Percentiles rank a stretch among this genome's conserved stretches.
These are phyloP conservation scores for Barbarea vulgaris DNA, from an alignment of 345 rosid genomes.

Conservation along the genomic window DNA sequence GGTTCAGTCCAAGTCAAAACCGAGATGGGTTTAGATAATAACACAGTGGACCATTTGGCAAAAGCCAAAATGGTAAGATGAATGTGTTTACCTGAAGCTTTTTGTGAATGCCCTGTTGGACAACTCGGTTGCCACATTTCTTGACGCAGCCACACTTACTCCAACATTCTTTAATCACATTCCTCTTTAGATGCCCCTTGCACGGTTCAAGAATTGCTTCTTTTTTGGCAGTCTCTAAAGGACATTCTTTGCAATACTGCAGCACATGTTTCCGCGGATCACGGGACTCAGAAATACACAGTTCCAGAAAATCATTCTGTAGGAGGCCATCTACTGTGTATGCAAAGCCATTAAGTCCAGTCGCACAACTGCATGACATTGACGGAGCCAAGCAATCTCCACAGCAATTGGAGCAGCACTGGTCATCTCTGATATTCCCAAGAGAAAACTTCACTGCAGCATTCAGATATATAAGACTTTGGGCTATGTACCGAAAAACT, in stretches of 20 bases:
- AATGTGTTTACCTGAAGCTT: slow-evolving; percentile 66
- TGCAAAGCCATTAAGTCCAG: slow-evolving; percentile 49
- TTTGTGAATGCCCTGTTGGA: slow-evolving; percentile 79
- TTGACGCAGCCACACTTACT: slow-evolving; percentile 78
- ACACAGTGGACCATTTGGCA: neutral
- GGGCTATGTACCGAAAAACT: slow-evolving; percentile 61
- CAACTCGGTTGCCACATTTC: slow-evolving; percentile 84
- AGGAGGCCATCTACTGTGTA: slow-evolving; percentile 65
- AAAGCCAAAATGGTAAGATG: neutral
- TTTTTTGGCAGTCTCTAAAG: slow-evolving; percentile 62
- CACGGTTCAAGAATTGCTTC: slow-evolving; percentile 61
- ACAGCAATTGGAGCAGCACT: slow-evolving; percentile 68
- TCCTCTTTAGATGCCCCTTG: slow-evolving; percentile 87
- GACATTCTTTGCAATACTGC: slow-evolving; percentile 67
- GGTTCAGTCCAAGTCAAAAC: neutral
- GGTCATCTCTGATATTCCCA: slow-evolving; percentile 52
- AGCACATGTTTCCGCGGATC: slow-evolving; percentile 55
- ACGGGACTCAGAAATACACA: slow-evolving; percentile 59
- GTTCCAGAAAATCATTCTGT: slow-evolving; percentile 62
- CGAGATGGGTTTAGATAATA: neutral
- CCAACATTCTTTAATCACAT: slow-evolving; percentile 86
- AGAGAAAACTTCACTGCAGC: slow-evolving; percentile 68
- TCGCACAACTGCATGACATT: slow-evolving; percentile 60
- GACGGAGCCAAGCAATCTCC: slow-evolving; percentile 69
- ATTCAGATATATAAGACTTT: slow-evolving; percentile 54